Conservation (phyloP, 352 stramenopile species). For the Phytophthora colocasiae region DNA sequence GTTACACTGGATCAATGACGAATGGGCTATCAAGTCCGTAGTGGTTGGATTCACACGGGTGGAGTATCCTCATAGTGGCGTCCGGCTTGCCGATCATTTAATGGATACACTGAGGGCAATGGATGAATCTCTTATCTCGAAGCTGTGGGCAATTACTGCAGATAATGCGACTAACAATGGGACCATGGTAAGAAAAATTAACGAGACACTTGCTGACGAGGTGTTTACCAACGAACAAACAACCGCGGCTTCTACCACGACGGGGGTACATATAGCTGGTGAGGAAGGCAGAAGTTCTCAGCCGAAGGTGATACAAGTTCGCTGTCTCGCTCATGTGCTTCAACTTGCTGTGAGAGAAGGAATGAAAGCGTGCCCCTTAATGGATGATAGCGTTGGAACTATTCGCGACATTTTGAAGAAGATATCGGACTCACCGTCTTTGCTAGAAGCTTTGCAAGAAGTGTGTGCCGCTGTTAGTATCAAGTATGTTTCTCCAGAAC, state of each 20-base stretch:
- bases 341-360: slow-evolving; percentile 20
- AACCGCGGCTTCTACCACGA: neutral
- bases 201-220: neutral
- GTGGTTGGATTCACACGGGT: slow-evolving; percentile 26
- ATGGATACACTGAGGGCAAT: slow-evolving; percentile 15
- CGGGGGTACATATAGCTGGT: no score
- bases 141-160: slow-evolving; percentile 2
- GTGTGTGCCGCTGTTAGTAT: neutral
- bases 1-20: slow-evolving; percentile 23
- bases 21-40: slow-evolving; percentile 6
- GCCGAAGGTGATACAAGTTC: slow-evolving; percentile 12
- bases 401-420: slow-evolving; percentile 12
- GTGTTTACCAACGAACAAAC: neutral
- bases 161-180: slow-evolving; percentile 11
- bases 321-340: slow-evolving; percentile 16
- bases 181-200: neutral
- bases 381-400: neutral
- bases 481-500: slow-evolving; percentile 3
- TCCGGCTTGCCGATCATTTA: neutral
- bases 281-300: neutral
- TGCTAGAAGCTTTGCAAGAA: neutral
- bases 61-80: slow-evolving; percentile 3
- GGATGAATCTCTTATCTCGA: neutral
- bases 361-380: neutral
- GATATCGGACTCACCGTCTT: slow-evolving; percentile 6